A percentile compares a stretch with the other conserved stretches of the same genome.
Evolutionary conservation across 345 rosid genomes (phyloP).

Genomic region (Xanthoceras sorbifolium): DNA sequence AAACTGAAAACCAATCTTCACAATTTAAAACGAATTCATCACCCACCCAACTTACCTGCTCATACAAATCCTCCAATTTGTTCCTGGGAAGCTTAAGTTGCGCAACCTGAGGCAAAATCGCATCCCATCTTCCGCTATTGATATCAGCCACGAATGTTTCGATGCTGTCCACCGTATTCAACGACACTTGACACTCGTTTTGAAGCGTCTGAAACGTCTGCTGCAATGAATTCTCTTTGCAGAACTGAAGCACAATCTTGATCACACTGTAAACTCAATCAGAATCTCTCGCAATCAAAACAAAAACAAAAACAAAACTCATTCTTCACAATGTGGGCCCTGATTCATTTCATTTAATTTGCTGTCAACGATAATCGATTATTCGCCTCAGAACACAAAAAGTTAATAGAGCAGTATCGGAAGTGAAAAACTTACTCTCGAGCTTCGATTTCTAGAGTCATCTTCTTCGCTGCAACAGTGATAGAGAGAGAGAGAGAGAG

Average conservation of each 20-base stretch:
- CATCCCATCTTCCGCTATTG: conserved; percentile 93
- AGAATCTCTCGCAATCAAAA: neutral
- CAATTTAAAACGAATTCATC: neutral
- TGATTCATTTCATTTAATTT: too few species aligned
- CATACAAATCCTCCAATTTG: conserved; percentile 87
- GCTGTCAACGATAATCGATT: too few species aligned
- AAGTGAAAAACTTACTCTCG: conserved; percentile 68
- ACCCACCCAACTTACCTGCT: conserved; percentile 52
- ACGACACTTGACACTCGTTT: conserved; percentile 92
- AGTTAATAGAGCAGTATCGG: neutral
- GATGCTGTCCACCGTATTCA: conserved; percentile 90
- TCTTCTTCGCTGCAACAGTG: conserved; percentile 29
- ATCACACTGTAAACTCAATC: conserved; percentile 61
- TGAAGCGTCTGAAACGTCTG: conserved; percentile 95
- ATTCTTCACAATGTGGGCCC: neutral
- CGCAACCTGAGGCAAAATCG: conserved; percentile 87
- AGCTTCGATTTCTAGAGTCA: conserved; percentile 95
- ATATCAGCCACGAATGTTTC: conserved; percentile 92
- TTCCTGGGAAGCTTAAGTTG: conserved; percentile 95
- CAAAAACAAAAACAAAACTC: neutral
- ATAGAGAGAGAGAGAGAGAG: neutral
- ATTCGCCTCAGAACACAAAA: too few species aligned
- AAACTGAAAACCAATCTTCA: neutral
- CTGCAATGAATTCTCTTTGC: conserved; percentile 92
- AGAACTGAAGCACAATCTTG: conserved; percentile 95